These are phyloP conservation scores for Cyathus striatus DNA, from an alignment of 768 basidiomycete species.

Conservation along the genomic window DNA sequence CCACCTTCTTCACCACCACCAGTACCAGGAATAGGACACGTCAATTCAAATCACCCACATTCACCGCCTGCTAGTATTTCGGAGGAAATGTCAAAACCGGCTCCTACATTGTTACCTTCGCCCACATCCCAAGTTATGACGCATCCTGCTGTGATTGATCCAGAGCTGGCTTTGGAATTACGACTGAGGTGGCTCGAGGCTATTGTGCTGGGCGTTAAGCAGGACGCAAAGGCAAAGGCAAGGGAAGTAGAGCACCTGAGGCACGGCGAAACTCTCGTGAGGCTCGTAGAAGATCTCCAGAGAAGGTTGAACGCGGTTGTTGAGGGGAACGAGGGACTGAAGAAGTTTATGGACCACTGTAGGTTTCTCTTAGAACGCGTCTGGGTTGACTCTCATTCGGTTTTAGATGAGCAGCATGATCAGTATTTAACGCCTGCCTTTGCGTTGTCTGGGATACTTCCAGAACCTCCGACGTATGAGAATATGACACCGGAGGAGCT, in stretches of 20 bases:
- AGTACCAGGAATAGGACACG: constrained; percentile 17
- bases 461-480: constrained; percentile 30
- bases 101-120: constrained; percentile 5
- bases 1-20: constrained; percentile 38
- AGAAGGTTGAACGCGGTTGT: constrained; percentile 50
- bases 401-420: constrained; percentile 70
- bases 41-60: not conserved
- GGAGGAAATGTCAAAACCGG: not conserved
- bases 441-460: constrained; percentile 61
- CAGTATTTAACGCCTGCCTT: constrained; percentile 72
- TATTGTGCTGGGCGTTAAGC: constrained; percentile 60
- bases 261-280: constrained; percentile 50
- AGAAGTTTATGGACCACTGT: constrained; percentile 75
- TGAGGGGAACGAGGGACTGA: constrained; percentile 65
- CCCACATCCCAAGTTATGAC: constrained; percentile 3
- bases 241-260: constrained; percentile 37
- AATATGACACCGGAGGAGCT: constrained; percentile 65
- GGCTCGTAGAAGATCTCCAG: constrained; percentile 59
- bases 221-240: constrained; percentile 31
- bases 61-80: not conserved
- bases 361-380: constrained; percentile 16
- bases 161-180: constrained; percentile 66
- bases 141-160: constrained; percentile 42
- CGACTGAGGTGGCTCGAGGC: constrained; percentile 80
- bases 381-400: not conserved